Evolutionary conservation across 1,284 basidiomycete genomes (phyloP).

Genomic region (Ceratorhiza oryzae-sativae): DNA sequence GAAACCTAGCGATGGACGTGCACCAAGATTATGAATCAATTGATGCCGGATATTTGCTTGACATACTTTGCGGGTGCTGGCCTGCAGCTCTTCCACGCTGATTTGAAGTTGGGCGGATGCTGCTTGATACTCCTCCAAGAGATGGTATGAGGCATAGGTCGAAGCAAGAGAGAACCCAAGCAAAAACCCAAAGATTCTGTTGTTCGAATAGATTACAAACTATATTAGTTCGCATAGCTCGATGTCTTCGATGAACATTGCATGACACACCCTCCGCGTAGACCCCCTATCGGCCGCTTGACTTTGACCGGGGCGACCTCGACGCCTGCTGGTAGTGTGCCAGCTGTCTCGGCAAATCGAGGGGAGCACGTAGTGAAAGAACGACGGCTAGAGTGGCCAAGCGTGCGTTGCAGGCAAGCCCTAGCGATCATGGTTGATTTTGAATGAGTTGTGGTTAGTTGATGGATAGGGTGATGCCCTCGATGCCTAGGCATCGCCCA

Average conservation of each 20-base stretch:
- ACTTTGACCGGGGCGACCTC: slow-evolving; percentile 42
- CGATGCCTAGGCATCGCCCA: slow-evolving; percentile 16
- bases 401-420: slow-evolving; percentile 14
- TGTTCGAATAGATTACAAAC: slow-evolving; percentile 7
- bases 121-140: slow-evolving; percentile 88
- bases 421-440: slow-evolving; percentile 29
- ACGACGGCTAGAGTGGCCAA: slow-evolving; percentile 11
- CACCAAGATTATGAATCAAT: not conserved
- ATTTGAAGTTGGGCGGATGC: slow-evolving; percentile 84
- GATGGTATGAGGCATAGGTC: slow-evolving; percentile 83
- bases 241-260: not conserved
- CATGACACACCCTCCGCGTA: slow-evolving; percentile 77
- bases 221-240: slow-evolving; percentile 21
- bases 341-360: slow-evolving; percentile 9
- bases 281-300: slow-evolving; percentile 83
- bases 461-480: slow-evolving; percentile 3
- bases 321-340: slow-evolving; percentile 31
- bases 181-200: slow-evolving; percentile 85
- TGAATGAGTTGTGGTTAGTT: not conserved
- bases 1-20: slow-evolving; percentile 64
- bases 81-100: slow-evolving; percentile 85
- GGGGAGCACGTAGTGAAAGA: not conserved
- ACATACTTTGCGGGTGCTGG: slow-evolving; percentile 79
- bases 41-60: not conserved
- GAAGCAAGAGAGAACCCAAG: slow-evolving; percentile 83